Percentiles rank a stretch among this genome's conserved stretches.
These are phyloP conservation scores for Magnolia changhungtana DNA, from an alignment of 164 flowering plant genomes.

Conservation along the genomic window DNA sequence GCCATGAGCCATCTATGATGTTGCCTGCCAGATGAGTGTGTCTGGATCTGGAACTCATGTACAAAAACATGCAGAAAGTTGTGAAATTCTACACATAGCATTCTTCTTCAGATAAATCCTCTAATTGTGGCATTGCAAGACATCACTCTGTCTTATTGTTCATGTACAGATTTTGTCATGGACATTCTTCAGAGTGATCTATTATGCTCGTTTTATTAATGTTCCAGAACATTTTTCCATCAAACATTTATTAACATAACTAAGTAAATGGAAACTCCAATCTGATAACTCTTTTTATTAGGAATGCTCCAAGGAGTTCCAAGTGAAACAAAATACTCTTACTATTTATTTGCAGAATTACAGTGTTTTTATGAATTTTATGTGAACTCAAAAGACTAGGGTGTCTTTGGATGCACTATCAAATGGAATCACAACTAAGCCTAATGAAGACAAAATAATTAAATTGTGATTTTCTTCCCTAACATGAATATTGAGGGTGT, in stretches of 20 bases:
- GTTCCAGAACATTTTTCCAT: neutral
- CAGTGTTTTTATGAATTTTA: neutral
- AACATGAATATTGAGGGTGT: no score
- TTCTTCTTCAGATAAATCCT: neutral
- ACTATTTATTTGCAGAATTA: neutral
- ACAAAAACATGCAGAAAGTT: neutral
- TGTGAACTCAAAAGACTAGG: no score
- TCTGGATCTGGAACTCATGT: no score
- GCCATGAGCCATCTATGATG: no score
- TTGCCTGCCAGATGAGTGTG: no score
- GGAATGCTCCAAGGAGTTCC: neutral
- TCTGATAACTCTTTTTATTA: neutral
- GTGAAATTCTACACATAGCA: neutral
- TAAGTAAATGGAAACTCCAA: neutral
- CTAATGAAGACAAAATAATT: no score
- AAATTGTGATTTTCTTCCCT: no score
- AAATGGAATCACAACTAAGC: no score
- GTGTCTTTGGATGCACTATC: no score
- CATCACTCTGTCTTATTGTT: neutral
- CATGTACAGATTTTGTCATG: neutral
- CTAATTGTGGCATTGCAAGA: neutral
- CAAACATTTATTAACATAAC: neutral
- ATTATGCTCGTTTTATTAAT: no score
- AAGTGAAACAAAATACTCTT: neutral
- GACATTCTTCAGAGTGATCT: neutral